phyloP scores from a whole-genome alignment of 2,329 filamentous ascomycete genomes.

The Diaporthe nobilis region DNA sequence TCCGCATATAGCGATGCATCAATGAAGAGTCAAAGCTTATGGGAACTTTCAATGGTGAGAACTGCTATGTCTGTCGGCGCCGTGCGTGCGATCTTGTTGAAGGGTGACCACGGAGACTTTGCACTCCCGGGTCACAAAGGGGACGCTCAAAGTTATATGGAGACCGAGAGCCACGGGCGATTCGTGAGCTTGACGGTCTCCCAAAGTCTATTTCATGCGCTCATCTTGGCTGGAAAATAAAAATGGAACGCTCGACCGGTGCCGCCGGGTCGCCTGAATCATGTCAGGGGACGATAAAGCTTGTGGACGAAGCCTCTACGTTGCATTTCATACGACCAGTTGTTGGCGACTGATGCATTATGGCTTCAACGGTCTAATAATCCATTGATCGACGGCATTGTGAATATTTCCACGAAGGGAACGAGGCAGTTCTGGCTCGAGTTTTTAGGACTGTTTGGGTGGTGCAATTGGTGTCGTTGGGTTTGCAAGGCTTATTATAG shows the following conservation, averaged over 20 bases:
- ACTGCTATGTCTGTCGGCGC: not conserved
- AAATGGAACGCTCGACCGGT: constrained; percentile 10
- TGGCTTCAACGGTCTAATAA: not conserved
- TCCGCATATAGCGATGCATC: not conserved
- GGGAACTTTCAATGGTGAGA: not conserved
- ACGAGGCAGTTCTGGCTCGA: too few relatives aligned
- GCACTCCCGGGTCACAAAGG: not conserved
- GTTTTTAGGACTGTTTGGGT: not conserved
- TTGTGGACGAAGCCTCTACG: not conserved
- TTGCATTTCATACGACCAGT: not conserved
- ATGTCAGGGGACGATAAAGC: not conserved
- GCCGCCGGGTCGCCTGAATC: constrained; percentile 7
- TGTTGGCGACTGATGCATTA: not conserved
- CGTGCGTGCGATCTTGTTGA: too few relatives aligned
- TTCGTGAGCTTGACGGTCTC: not conserved
- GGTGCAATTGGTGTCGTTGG: not conserved
- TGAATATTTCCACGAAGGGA: not conserved
- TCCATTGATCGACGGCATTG: not conserved
- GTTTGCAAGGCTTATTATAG: not conserved
- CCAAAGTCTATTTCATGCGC: constrained; percentile 2
- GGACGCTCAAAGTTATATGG: not conserved
- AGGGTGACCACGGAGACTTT: too few relatives aligned
- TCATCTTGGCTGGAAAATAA: constrained; percentile 4
- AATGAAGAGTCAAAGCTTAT: not conserved
- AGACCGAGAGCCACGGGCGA: not conserved